phyloP scores from a whole-genome alignment of 2,329 filamentous ascomycete genomes.

The Corynespora cassiicola region DNA sequence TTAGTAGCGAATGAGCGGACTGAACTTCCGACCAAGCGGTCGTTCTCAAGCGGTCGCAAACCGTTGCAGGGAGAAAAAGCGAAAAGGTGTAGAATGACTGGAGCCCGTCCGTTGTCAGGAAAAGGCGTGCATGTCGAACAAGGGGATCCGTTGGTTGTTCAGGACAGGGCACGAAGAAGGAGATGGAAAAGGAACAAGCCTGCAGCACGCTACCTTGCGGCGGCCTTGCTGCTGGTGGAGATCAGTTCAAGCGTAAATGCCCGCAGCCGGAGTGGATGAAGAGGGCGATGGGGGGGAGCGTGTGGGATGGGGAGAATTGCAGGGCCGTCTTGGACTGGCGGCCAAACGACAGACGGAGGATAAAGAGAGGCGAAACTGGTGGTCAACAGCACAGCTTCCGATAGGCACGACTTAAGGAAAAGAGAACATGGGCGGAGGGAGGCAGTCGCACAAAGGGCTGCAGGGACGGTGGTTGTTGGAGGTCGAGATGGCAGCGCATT shows the following conservation, averaged over 20 bases:
- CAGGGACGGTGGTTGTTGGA: slow-evolving; percentile 32
- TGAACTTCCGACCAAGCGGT: slow-evolving; percentile 31
- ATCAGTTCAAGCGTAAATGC: slow-evolving; percentile 11
- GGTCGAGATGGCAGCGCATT: slow-evolving; percentile 39
- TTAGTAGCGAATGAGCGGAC: slow-evolving; percentile 30
- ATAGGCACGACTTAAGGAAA: slow-evolving; percentile 36
- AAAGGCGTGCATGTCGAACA: slow-evolving; percentile 32
- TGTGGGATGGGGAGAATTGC: slow-evolving; percentile 1
- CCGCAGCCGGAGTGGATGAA: slow-evolving; percentile 4
- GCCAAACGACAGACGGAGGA: slow-evolving; percentile 38
- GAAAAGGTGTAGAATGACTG: slow-evolving; percentile 35
- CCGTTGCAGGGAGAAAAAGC: slow-evolving; percentile 16
- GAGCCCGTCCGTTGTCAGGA: slow-evolving; percentile 37
- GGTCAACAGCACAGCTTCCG: slow-evolving; percentile 44
- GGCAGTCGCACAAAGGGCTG: slow-evolving; percentile 38
- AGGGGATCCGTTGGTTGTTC: slow-evolving; percentile 23
- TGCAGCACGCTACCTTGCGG: slow-evolving; percentile 7
- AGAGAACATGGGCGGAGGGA: slow-evolving; percentile 27
- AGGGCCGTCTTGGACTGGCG: slow-evolving; percentile 14
- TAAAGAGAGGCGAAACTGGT: slow-evolving; percentile 42
- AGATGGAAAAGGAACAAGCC: slow-evolving; percentile 18
- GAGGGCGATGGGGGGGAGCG: too few species aligned
- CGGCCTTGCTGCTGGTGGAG: slow-evolving; percentile 7
- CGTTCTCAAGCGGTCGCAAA: slow-evolving; percentile 24
- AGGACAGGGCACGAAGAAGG: slow-evolving; percentile 8